Percentiles rank a stretch among this genome's conserved stretches.
Conservation (phyloP, 73 alveolate species). For the Symbiodinium natans region DNA sequence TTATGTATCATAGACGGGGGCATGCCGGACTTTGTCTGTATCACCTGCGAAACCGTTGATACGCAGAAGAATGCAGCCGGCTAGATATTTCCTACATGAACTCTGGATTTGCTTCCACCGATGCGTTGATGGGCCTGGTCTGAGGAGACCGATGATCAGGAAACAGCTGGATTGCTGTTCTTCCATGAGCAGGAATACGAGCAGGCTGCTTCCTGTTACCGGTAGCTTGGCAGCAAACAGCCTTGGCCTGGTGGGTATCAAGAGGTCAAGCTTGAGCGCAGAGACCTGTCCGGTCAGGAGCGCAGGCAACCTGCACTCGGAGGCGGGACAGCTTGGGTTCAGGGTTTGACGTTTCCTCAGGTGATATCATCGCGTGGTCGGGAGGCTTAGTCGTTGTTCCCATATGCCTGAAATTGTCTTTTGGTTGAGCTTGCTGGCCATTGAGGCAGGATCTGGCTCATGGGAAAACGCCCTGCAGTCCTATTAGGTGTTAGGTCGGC, state of each 20-base stretch:
- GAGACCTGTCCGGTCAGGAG: neutral
- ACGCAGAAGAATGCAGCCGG: too few species aligned
- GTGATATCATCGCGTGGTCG: too few species aligned
- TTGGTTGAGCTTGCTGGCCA: too few species aligned
- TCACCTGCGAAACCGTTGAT: too few species aligned
- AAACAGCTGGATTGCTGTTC: constrained; percentile 28
- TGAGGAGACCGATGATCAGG: constrained; percentile 42
- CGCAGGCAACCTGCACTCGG: constrained; percentile 1
- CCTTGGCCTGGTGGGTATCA: neutral
- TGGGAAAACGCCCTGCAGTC: too few species aligned
- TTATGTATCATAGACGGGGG: too few species aligned
- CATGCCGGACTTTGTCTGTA: too few species aligned
- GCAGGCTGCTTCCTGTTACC: constrained; percentile 39
- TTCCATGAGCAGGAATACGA: neutral
- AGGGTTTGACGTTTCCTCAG: neutral
- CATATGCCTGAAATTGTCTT: too few species aligned
- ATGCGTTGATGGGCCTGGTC: neutral
- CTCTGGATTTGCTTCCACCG: neutral
- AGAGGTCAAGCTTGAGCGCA: neutral
- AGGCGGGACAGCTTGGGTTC: constrained; percentile 1
- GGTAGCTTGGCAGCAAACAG: neutral
- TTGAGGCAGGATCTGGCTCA: too few species aligned
- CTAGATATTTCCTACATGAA: too few species aligned
- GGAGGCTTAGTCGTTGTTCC: too few species aligned
- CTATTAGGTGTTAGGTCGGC: too few species aligned